phyloP scores from a whole-genome alignment of 164 flowering plant species.

The Annona cherimola region DNA sequence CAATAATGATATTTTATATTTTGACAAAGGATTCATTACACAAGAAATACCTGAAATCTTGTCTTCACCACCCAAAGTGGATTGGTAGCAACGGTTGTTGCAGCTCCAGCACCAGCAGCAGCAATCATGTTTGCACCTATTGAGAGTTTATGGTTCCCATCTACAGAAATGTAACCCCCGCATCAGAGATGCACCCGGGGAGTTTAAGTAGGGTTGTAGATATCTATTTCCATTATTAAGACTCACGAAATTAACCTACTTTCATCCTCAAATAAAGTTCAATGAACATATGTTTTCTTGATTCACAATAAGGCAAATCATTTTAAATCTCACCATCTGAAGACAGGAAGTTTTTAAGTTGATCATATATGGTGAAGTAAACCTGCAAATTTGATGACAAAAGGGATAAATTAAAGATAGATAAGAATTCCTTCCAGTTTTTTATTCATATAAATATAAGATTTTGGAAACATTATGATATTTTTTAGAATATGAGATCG shows the following conservation, averaged over 20 bases:
- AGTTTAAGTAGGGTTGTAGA: background rate
- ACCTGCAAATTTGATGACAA: conserved; percentile 49
- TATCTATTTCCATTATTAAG: background rate
- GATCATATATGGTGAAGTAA: conserved; percentile 86
- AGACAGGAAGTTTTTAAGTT: conserved; percentile 62
- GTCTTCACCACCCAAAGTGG: conserved; percentile 99
- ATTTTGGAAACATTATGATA: background rate
- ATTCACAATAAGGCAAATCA: background rate
- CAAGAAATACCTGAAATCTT: conserved; percentile 64
- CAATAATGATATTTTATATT: no score
- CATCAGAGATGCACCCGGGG: background rate
- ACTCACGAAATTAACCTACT: background rate
- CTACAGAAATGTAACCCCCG: conserved; percentile 26
- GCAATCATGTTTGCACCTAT: conserved; percentile 87
- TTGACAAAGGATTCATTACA: background rate
- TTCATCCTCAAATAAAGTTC: background rate
- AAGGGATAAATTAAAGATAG: background rate
- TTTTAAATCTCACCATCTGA: conserved; percentile 58
- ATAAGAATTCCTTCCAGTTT: background rate
- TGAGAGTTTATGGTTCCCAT: conserved; percentile 63
- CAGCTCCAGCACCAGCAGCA: conserved; percentile 96
- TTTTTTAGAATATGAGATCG: background rate
- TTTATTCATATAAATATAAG: background rate
- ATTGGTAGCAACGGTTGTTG: conserved; percentile 79
- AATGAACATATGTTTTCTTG: background rate